Percentiles rank a stretch among this genome's conserved stretches.
Conservation (phyloP, 2,329 filamentous ascomycete species). For the Nemania bipapillata region DNA sequence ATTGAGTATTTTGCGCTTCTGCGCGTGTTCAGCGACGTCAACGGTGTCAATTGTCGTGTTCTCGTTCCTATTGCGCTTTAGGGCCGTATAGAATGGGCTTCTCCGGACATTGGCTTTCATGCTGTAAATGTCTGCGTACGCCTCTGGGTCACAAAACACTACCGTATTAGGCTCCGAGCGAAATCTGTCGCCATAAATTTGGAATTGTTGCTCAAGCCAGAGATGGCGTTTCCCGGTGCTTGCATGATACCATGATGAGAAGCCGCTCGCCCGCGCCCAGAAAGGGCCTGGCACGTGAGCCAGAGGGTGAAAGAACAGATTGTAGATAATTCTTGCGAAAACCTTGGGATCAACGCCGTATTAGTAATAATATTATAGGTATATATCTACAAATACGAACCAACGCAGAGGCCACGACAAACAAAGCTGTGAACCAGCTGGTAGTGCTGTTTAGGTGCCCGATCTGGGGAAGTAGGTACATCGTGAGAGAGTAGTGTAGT, state of each 20-base stretch:
- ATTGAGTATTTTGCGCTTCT: constrained; percentile 40
- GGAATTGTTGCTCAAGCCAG: constrained; percentile 43
- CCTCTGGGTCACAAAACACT: constrained; percentile 40
- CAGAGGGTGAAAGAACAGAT: constrained; percentile 44
- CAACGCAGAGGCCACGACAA: no score
- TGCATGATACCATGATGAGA: constrained; percentile 43
- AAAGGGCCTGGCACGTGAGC: constrained; percentile 43
- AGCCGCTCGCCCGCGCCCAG: constrained; percentile 38
- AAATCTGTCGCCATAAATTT: constrained; percentile 40
- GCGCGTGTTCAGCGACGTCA: constrained; percentile 37
- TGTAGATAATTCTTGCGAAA: constrained; percentile 35
- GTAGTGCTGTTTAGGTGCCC: no score
- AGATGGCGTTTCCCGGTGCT: constrained; percentile 39
- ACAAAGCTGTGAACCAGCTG: no score
- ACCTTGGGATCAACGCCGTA: no score
- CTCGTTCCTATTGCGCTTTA: constrained; percentile 24
- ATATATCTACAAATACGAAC: no score
- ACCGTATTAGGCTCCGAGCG: constrained; percentile 39
- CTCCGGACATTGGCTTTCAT: constrained; percentile 44
- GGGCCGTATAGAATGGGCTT: constrained; percentile 38
- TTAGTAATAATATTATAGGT: no score
- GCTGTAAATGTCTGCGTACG: constrained; percentile 40
- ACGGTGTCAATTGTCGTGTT: constrained; percentile 37
- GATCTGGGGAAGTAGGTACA: no score
- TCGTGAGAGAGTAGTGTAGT: no score